A percentile compares a stretch with the other conserved stretches of the same genome.
These are phyloP conservation scores for Solanum ossicruentum DNA, from an alignment of 257 asterid genomes.

Conservation along the genomic window DNA sequence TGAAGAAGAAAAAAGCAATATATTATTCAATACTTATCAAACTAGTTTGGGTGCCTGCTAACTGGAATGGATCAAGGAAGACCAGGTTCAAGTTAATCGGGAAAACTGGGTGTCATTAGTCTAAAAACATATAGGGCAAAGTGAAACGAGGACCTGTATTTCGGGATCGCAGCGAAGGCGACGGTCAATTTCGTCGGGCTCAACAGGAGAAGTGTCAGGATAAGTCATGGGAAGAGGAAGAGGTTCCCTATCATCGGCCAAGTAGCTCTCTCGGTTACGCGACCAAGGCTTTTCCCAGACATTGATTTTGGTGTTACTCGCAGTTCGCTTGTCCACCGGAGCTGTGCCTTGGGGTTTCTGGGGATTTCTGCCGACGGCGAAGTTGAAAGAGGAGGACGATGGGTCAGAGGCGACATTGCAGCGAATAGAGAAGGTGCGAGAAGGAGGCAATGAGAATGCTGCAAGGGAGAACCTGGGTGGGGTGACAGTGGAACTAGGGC, in stretches of 20 bases:
- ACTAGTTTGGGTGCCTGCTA: not conserved
- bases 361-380: not conserved
- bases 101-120: not conserved
- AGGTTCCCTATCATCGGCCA: constrained; percentile 46
- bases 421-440: not conserved
- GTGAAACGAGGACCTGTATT: constrained; percentile 26
- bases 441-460: not conserved
- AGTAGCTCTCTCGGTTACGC: constrained; percentile 60
- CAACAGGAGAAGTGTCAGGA: constrained; percentile 45
- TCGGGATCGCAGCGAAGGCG: constrained; percentile 66
- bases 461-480: not conserved
- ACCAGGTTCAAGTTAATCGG: not conserved
- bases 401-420: not conserved
- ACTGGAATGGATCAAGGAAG: not conserved
- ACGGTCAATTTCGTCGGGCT: constrained; percentile 51
- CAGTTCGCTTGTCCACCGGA: not conserved
- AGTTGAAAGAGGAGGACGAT: not conserved
- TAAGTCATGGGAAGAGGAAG: constrained; percentile 81
- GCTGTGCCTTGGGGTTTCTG: not conserved
- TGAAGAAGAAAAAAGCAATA: not conserved
- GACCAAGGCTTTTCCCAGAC: constrained; percentile 65
- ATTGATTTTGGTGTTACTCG: constrained; percentile 12
- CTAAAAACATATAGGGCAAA: not conserved
- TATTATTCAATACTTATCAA: not conserved
- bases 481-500: not conserved